Conservation (phyloP, 352 stramenopile species). For the Globisporangium apiculatum region DNA sequence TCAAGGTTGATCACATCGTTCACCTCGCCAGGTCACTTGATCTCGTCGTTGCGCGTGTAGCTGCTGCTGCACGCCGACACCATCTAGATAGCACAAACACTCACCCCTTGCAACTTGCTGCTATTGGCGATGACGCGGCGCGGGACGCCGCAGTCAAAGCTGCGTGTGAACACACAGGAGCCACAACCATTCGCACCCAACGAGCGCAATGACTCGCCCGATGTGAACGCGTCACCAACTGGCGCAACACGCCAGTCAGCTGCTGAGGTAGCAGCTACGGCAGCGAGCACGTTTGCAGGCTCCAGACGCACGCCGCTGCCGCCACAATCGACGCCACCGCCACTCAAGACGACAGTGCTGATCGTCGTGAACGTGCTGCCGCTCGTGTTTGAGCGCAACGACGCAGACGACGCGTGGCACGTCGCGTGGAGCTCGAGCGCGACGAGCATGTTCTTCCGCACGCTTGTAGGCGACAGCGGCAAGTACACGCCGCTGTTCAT, state of each 20-base stretch:
- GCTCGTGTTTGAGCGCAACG: slow-evolving; percentile 58
- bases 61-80: too few relatives aligned
- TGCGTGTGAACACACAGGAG: slow-evolving; percentile 2
- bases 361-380: slow-evolving; percentile 79
- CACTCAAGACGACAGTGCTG: slow-evolving; percentile 42
- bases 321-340: not conserved
- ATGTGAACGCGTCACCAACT: not conserved
- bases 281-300: not conserved
- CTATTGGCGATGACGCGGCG: slow-evolving; percentile 5
- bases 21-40: too few relatives aligned
- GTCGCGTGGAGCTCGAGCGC: slow-evolving; percentile 69
- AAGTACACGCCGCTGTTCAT: slow-evolving; percentile 62
- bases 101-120: too few relatives aligned
- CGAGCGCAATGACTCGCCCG: not conserved
- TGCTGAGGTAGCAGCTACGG: not conserved
- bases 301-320: too few relatives aligned
- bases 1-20: too few relatives aligned
- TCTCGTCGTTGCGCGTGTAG: too few relatives aligned
- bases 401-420: slow-evolving; percentile 31
- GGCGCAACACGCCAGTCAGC: not conserved
- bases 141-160: not conserved
- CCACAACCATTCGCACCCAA: not conserved
- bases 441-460: slow-evolving; percentile 72
- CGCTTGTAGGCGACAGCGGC: slow-evolving; percentile 43
- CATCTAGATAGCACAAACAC: too few relatives aligned